phyloP scores from a whole-genome alignment of 768 basidiomycete species.

The Calocera viscosa region DNA sequence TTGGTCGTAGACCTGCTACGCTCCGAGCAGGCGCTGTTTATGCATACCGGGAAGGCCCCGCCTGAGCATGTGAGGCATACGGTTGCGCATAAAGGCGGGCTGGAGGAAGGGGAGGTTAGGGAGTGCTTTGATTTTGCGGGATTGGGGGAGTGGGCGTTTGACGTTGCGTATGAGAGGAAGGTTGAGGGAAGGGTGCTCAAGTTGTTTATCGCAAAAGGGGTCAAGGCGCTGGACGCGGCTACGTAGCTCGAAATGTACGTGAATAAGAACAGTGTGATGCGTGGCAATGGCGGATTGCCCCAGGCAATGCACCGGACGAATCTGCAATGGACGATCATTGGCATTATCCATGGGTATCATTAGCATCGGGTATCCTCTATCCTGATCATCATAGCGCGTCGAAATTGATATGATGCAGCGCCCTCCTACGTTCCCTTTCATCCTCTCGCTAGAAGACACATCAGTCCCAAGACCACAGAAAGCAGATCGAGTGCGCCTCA shows the following conservation, averaged over 20 bases:
- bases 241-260: not conserved
- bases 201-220: constrained; percentile 48
- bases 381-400: constrained; percentile 57
- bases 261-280: not conserved
- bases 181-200: constrained; percentile 27
- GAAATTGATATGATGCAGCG: constrained; percentile 95
- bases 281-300: too few relatives aligned
- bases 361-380: not conserved
- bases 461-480: constrained; percentile 7
- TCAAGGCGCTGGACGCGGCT: not conserved
- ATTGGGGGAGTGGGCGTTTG: constrained; percentile 35
- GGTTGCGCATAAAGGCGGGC: constrained; percentile 45
- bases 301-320: too few relatives aligned
- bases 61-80: constrained; percentile 18
- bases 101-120: constrained; percentile 39
- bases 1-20: constrained; percentile 44
- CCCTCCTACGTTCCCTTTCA: constrained; percentile 74
- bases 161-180: constrained; percentile 15
- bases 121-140: constrained; percentile 43
- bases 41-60: not conserved
- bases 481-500: constrained; percentile 28
- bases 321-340: not conserved
- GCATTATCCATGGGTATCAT: not conserved
- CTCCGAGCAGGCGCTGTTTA: not conserved
- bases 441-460: constrained; percentile 62